Evolutionary conservation across 2,329 filamentous ascomycete genomes (phyloP).

Genomic region (Trichoderma sp.): DNA sequence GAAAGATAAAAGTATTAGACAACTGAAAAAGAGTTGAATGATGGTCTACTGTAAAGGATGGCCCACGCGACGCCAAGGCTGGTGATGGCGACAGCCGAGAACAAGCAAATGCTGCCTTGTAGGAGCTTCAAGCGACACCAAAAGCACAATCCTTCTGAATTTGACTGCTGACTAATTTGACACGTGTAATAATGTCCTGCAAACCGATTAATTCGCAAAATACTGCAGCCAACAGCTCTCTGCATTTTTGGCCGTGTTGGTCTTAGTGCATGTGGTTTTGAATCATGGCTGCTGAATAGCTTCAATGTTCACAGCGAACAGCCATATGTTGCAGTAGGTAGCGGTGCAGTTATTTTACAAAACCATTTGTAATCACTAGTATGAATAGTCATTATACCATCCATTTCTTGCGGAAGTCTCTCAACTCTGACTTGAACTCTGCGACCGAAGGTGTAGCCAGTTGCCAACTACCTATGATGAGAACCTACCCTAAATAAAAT

Average conservation of each 20-base stretch:
- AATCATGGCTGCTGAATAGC: not conserved
- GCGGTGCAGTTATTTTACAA: not conserved
- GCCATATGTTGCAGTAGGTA: not conserved
- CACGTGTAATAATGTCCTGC: not conserved
- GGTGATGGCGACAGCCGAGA: not conserved
- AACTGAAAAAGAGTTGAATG: not conserved
- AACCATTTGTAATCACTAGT: too few relatives aligned
- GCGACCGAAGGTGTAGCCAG: not conserved
- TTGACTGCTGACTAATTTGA: not conserved
- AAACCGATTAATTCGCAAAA: not conserved
- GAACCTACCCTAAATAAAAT: not conserved
- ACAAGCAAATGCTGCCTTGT: not conserved
- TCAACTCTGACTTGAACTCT: not conserved
- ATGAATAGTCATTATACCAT: too few relatives aligned
- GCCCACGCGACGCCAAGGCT: not conserved
- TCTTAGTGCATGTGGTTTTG: not conserved
- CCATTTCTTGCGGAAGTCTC: not conserved
- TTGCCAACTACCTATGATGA: not conserved
- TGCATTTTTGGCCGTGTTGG: not conserved
- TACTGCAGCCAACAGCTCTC: not conserved
- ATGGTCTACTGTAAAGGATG: not conserved
- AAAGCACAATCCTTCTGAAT: not conserved
- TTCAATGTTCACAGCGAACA: not conserved
- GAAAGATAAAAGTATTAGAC: not conserved
- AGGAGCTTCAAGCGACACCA: not conserved